Percentiles rank a stretch among this genome's conserved stretches.
phyloP scores from a whole-genome alignment of 129 eudicot genomes.

The Deinandra increscens region DNA sequence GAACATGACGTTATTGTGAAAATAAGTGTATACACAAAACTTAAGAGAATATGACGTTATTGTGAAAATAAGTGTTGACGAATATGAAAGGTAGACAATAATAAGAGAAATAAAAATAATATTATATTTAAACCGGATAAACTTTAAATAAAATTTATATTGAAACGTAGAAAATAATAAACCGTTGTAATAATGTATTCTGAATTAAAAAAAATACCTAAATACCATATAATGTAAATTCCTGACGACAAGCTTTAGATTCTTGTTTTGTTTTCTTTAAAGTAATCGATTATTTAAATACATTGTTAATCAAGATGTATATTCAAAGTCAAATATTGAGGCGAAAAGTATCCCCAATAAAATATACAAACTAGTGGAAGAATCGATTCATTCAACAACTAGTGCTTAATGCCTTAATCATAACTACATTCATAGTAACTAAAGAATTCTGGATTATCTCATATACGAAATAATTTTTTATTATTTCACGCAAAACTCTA shows the following conservation, averaged over 20 bases:
- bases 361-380: not conserved
- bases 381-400: conserved; percentile 17
- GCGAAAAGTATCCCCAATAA: conserved; percentile 3
- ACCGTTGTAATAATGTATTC: too few relatives aligned
- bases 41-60: too few relatives aligned
- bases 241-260: not conserved
- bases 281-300: not conserved
- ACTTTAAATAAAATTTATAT: too few relatives aligned
- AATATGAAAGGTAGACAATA: too few relatives aligned
- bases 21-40: too few relatives aligned
- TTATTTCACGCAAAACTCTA: not conserved
- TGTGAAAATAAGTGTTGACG: too few relatives aligned
- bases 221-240: not conserved
- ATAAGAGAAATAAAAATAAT: too few relatives aligned
- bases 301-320: not conserved
- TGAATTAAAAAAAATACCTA: not conserved
- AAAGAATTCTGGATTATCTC: not conserved
- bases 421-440: conserved; percentile 5
- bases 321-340: conserved; percentile 14
- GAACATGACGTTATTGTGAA: too few relatives aligned
- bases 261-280: not conserved
- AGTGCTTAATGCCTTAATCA: not conserved
- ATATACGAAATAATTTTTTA: not conserved
- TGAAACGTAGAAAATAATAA: too few relatives aligned
- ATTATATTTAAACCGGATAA: too few relatives aligned